phyloP scores from a whole-genome alignment of 129 eudicot species.

The Tanacetum coccineum region DNA sequence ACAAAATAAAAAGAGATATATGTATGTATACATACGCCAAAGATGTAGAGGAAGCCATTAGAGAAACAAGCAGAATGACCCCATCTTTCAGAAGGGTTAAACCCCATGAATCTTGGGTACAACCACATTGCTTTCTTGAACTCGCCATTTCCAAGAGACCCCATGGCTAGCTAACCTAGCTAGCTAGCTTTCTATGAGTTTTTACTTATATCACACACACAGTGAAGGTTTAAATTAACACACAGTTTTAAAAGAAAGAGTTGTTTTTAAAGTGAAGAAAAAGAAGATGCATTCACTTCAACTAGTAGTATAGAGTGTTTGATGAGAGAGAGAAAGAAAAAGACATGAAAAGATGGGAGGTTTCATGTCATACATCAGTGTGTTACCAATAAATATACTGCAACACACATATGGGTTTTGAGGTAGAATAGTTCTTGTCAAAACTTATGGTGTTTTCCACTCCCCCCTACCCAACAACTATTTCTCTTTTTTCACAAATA shows the following conservation, averaged over 20 bases:
- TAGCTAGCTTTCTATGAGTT: neutral
- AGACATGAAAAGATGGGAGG: conserved; percentile 97
- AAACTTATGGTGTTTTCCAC: conserved; percentile 31
- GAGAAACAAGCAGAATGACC: conserved; percentile 91
- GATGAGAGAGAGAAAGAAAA: conserved; percentile 16
- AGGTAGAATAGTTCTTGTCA: conserved; percentile 37
- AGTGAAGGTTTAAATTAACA: conserved; percentile 15
- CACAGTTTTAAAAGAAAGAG: conserved; percentile 21
- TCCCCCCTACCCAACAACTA: neutral
- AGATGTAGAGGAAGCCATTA: conserved; percentile 75
- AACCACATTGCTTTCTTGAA: conserved; percentile 78
- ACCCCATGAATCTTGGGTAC: conserved; percentile 67
- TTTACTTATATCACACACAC: conserved; percentile 4
- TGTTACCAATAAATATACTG: conserved; percentile 45
- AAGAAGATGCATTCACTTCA: conserved; percentile 50
- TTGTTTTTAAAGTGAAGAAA: conserved; percentile 23
- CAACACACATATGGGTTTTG: conserved; percentile 44
- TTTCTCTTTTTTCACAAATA: too few relatives aligned
- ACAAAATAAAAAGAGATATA: neutral
- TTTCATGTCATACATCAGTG: conserved; percentile 81
- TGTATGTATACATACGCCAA: conserved; percentile 54
- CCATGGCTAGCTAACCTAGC: conserved; percentile 29
- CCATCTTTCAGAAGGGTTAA: conserved; percentile 93
- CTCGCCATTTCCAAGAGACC: conserved; percentile 47
- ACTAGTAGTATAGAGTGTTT: conserved; percentile 39